These are phyloP conservation scores for Ceratocystis papillata DNA, from an alignment of 2,329 filamentous ascomycete genomes.

Conservation along the genomic window DNA sequence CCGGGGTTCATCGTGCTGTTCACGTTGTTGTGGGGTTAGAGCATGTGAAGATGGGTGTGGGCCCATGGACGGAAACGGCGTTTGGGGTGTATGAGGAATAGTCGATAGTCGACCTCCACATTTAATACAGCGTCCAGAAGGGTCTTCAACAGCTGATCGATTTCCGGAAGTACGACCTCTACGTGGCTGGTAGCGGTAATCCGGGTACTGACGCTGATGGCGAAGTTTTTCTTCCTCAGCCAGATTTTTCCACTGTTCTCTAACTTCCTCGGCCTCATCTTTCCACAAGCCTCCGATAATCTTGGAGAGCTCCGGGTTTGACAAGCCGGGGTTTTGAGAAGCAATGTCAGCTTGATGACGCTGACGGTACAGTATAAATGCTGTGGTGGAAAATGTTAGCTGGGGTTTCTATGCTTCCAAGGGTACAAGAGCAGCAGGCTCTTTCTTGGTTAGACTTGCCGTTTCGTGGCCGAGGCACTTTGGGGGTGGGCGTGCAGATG, in stretches of 20 bases:
- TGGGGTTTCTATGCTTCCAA: slow-evolving; percentile 14
- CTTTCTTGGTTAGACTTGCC: slow-evolving; percentile 36
- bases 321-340: slow-evolving; percentile 70
- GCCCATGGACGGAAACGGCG: slow-evolving; percentile 29
- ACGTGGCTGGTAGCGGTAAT: slow-evolving; percentile 87
- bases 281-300: slow-evolving; percentile 93
- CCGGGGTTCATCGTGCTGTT: slow-evolving; percentile 2
- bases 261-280: slow-evolving; percentile 59
- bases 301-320: slow-evolving; percentile 94
- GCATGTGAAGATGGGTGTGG: slow-evolving; percentile 29
- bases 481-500: slow-evolving; percentile 46
- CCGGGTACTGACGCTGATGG: slow-evolving; percentile 81
- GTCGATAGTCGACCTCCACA: slow-evolving; percentile 59
- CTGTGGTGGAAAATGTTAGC: slow-evolving; percentile 38
- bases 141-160: slow-evolving; percentile 33
- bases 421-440: not conserved
- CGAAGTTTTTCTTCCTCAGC: slow-evolving; percentile 88
- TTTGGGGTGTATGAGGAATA: slow-evolving; percentile 49
- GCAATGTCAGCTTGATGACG: slow-evolving; percentile 78
- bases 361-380: slow-evolving; percentile 95
- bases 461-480: slow-evolving; percentile 49
- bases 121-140: slow-evolving; percentile 53
- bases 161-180: slow-evolving; percentile 38
- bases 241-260: slow-evolving; percentile 76
- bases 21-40: not conserved